These are phyloP conservation scores for Paraurostyla sp. DNA, from an alignment of 73 alveolate species.

Conservation along the genomic window DNA sequence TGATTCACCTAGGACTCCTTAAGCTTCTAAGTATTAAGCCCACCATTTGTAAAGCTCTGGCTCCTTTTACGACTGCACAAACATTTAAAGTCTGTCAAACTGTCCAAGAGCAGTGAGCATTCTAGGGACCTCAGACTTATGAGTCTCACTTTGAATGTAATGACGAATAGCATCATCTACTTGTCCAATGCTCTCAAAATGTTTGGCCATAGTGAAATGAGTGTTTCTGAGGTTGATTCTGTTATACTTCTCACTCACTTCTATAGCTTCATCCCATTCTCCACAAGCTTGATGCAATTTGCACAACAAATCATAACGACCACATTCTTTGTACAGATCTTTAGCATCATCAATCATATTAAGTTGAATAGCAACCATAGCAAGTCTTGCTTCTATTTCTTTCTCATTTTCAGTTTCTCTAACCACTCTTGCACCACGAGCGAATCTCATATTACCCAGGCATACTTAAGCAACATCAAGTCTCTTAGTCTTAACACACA, in stretches of 20 bases:
- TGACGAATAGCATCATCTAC: constrained; percentile 92
- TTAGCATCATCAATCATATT: constrained; percentile 98
- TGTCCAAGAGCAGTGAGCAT: constrained; percentile 90
- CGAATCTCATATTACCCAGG: constrained; percentile 98
- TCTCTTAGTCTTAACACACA: constrained; percentile 98
- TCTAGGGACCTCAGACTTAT: constrained; percentile 96
- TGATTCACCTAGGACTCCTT: constrained; percentile 88
- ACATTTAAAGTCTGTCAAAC: constrained; percentile 85
- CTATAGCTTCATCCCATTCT: constrained; percentile 97
- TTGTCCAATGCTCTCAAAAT: constrained; percentile 91
- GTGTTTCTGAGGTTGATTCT: constrained; percentile 96
- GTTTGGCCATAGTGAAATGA: constrained; percentile 94
- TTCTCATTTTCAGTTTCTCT: constrained; percentile 98
- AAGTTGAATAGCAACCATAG: constrained; percentile 97
- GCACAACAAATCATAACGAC: constrained; percentile 95
- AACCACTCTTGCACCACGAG: constrained; percentile 98
- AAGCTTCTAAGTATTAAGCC: constrained; percentile 95
- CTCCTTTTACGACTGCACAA: constrained; percentile 84
- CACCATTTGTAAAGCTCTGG: constrained; percentile 95
- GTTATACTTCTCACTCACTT: constrained; percentile 93
- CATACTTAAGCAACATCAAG: constrained; percentile 98
- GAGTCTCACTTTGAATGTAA: constrained; percentile 90
- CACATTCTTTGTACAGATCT: constrained; percentile 89
- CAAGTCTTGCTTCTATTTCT: constrained; percentile 97
- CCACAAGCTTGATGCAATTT: constrained; percentile 94